Base-by-base conservation (phyloP, 106 monocot genomes). In the Dendrobium chrysotoxum region DNA sequence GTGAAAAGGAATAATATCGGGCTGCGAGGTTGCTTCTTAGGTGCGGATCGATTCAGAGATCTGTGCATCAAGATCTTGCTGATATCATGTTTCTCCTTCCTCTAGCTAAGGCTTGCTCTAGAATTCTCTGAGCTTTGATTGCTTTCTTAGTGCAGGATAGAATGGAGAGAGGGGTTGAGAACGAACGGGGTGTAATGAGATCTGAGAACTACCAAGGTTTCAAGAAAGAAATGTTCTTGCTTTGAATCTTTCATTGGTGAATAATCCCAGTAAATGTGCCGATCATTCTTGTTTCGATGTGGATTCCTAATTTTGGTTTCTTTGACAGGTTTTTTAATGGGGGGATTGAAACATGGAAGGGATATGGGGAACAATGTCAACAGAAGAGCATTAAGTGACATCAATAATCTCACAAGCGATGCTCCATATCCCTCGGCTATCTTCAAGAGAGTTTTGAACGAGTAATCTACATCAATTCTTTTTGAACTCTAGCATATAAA, bases 351-450 rank as follows among this genome's bases (percentile, higher is more conserved):
- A n/a, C 26, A 12, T 16, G 26, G 76, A 18, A 26, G 39, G 25
- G 90, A 84, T 28, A 81, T 81, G 76, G 90, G 79, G 77, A 79
- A 87, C 79, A 76, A 46, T 40, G 16, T 47, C 76, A 45, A 50
- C 47, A 92, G 97, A 42, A 83, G 90, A 80, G 90, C 97, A 0
- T 71, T 97, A 85, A 85, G 87, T 75, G 94, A 97, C 28, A 92
- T 97, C 40, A 85, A 68, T 78, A 96, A 96, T 83, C 44, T 93
- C 42, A 76, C 86, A 18, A 84, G 78, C 4, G 16, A 47, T 28
- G 84, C 85, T 4, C 87, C 84, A 0, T 83, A 86, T 45, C 86
- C 90, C 9, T 86, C 80, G 71, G 88, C 88, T 4, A 44, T 85
- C 10, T 85, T 47, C 75, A 94, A 97, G 83, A 87, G 78, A 66